A percentile compares a stretch with the other conserved stretches of the same genome.
Conservation (phyloP, 495 filamentous ascomycete species). For the Polyplosphaeria fusca region DNA sequence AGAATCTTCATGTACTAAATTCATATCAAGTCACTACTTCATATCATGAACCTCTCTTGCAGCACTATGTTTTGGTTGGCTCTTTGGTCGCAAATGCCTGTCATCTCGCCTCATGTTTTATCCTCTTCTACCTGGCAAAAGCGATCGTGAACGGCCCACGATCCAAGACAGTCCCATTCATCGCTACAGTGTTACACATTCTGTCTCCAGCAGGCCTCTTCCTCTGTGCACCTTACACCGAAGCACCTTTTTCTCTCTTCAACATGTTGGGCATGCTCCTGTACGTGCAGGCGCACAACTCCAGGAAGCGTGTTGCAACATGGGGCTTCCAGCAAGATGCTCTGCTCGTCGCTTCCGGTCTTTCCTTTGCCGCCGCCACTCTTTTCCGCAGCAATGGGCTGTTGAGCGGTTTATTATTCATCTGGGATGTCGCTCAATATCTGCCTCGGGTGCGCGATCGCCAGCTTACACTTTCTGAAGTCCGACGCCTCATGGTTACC, state of each 20-base stretch:
- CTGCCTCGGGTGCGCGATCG: conserved; percentile 35
- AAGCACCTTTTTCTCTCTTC: conserved; percentile 74
- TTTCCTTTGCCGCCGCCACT: conserved; percentile 69
- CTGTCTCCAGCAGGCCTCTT: conserved; percentile 86
- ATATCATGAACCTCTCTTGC: background rate
- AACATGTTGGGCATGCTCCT: conserved; percentile 70
- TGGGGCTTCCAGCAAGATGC: conserved; percentile 40
- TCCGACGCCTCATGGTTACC: conserved; percentile 53
- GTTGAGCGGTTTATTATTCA: conserved; percentile 72
- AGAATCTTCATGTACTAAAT: conserved; percentile 13
- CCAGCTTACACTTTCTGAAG: conserved; percentile 7
- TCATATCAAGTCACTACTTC: conserved; percentile 11
- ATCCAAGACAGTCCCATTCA: conserved; percentile 53
- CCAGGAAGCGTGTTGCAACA: conserved; percentile 2
- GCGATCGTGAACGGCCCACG: conserved; percentile 40
- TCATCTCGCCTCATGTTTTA: conserved; percentile 72
- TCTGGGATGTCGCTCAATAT: conserved; percentile 52
- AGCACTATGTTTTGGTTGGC: conserved; percentile 48
- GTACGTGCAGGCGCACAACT: conserved; percentile 47
- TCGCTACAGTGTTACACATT: conserved; percentile 71
- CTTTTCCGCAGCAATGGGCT: conserved; percentile 83
- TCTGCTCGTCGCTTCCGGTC: conserved; percentile 56
- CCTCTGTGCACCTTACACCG: conserved; percentile 81
- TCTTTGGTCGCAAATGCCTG: conserved; percentile 63
- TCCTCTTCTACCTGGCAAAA: conserved; percentile 60